Percentiles rank a stretch among this genome's conserved stretches.
These are phyloP conservation scores for Alternaria solani DNA, from an alignment of 2,329 filamentous ascomycete species.

Conservation along the genomic window DNA sequence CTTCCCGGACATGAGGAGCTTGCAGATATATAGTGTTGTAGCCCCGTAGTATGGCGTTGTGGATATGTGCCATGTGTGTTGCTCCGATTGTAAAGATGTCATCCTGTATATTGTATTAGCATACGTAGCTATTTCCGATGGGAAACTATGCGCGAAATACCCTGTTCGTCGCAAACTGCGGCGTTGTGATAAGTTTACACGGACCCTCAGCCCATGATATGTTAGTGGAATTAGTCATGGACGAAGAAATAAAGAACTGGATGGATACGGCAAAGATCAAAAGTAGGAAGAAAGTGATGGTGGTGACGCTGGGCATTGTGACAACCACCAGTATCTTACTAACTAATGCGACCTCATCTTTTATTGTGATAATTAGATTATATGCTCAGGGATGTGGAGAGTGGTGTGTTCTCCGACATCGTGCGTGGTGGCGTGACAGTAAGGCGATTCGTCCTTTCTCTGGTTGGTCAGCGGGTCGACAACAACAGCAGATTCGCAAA, in stretches of 20 bases:
- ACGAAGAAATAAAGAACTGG: conserved; percentile 11
- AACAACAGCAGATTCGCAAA: neutral
- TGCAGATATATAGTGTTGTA: conserved; percentile 54
- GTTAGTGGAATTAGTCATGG: conserved; percentile 8
- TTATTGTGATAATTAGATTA: neutral
- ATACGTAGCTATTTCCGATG: neutral
- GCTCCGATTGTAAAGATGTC: conserved; percentile 48
- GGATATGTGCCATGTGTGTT: conserved; percentile 50
- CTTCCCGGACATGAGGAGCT: conserved; percentile 41
- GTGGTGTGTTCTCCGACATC: conserved; percentile 19
- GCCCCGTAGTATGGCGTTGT: conserved; percentile 52
- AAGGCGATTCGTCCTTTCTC: conserved; percentile 9
- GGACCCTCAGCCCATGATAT: conserved; percentile 46
- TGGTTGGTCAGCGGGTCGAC: neutral
- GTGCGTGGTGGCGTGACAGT: conserved; percentile 28
- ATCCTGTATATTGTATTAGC: conserved; percentile 18
- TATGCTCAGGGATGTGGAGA: neutral
- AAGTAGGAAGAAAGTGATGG: conserved; percentile 13
- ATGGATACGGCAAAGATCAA: conserved; percentile 11
- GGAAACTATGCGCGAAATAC: conserved; percentile 7
- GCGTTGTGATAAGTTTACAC: conserved; percentile 37
- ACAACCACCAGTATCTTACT: neutral
- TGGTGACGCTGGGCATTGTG: conserved; percentile 19
- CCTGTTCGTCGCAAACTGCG: conserved; percentile 44
- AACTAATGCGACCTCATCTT: neutral